Base-by-base conservation (phyloP, 2,329 filamentous ascomycete species). In the Sphaerulina populicola region DNA sequence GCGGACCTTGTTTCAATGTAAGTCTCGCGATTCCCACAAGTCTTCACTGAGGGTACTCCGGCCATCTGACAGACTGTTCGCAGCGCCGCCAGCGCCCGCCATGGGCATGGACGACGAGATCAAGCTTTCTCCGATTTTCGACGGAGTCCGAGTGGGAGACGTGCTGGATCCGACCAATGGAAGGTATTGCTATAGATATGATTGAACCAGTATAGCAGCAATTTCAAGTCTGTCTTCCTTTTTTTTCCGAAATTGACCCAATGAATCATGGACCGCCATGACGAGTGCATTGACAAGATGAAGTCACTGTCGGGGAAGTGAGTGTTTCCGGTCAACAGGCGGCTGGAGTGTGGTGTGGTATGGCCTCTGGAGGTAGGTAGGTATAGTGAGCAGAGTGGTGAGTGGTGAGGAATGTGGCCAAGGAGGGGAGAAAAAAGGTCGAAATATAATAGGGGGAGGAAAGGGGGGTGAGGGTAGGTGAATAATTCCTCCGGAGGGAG, bases 121-220 rank as follows among this genome's bases (percentile, higher is more conserved):
- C 14, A 29, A 47, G 30, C 29, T 54, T 35, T 53, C 53, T 11
- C 45, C 51, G 4, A 12, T 51, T n/a, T 56, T 56, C 23, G 30
- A 46, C 5, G 49, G 49, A 8, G 30, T 51, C 5, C 52, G 38
- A 40, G 51, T 55, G 11, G 21, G 42, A 31, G 53, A 57, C 44
- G 46, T 49, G 0, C 53, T 55, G 48, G 56, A 51, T 41, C 41
- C 56, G 12, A 54, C 51, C 21, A 15, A 29, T 10, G 53, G 53
- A 9, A 3, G 35, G 12, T 48, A 49, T 36, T 58, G 56, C 43
- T 58, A 58, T 44, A 47, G 44, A 14, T 58, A 58, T 33, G 56
- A 54, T 7, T 58, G 18, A 18, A 18, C 18, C 2, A 18, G 18
- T 18, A 18, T 18, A 18, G 18, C 18, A 18, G 18, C 23, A 5